phyloP scores from a whole-genome alignment of 139 green algal genomes.

The Monoraphidium neglectum region DNA sequence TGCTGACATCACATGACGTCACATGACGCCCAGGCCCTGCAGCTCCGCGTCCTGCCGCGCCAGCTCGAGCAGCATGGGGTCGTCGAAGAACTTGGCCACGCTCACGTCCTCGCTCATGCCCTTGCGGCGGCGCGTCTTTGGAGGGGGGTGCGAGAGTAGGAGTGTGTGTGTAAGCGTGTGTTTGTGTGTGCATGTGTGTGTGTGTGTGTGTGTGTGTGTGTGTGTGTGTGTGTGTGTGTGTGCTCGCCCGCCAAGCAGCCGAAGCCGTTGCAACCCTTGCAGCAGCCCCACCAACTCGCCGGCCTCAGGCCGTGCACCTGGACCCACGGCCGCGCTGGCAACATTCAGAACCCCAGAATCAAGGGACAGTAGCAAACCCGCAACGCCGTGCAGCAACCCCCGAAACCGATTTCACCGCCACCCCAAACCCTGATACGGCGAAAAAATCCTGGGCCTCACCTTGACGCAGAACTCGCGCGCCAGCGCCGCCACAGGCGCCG shows the following conservation, averaged over 20 bases:
- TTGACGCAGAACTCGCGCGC: slow-evolving; percentile 49
- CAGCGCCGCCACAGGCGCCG: slow-evolving; percentile 68
- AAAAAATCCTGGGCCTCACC: neutral
- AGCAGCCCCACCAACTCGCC: too few species aligned
- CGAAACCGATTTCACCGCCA: too few species aligned
- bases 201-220: slow-evolving; percentile 21
- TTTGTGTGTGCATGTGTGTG: too few species aligned
- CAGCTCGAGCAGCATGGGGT: slow-evolving; percentile 94
- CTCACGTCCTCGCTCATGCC: slow-evolving; percentile 98
- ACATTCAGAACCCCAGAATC: too few species aligned
- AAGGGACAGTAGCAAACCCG: too few species aligned
- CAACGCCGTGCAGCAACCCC: too few species aligned
- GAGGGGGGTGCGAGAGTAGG: slow-evolving; percentile 82
- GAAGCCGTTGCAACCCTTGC: too few species aligned
- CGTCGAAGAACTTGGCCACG: slow-evolving; percentile 97
- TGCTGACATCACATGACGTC: neutral
- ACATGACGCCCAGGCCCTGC: too few species aligned
- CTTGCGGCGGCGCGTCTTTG: slow-evolving; percentile 92
- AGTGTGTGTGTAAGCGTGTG: slow-evolving; percentile 1
- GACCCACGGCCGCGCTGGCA: too few species aligned
- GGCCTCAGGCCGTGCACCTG: too few species aligned
- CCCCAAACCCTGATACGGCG: too few species aligned
- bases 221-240: neutral
- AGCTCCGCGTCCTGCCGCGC: slow-evolving; percentile 84
- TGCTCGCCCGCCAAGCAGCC: too few species aligned